Conservation (phyloP, 2,329 filamentous ascomycete genomes). For the Aspergillus clavatus region DNA sequence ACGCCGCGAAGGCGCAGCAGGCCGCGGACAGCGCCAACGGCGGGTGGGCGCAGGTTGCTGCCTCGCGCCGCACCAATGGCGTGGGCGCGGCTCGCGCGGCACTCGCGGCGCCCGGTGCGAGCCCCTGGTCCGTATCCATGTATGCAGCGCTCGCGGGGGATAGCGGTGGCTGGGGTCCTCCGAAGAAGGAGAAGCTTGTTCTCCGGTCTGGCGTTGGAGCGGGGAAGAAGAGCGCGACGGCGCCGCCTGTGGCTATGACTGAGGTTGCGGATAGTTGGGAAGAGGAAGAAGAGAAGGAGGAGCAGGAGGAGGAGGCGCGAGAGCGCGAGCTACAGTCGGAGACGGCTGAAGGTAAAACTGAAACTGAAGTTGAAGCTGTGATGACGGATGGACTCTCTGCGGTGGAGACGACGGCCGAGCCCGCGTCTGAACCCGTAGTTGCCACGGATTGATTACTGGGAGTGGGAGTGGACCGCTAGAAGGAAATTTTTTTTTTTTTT, state of each 20-base stretch:
- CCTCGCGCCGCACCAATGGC: slow-evolving; percentile 28
- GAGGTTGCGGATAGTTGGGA: slow-evolving; percentile 46
- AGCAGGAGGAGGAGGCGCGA: slow-evolving; percentile 29
- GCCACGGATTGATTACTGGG: too few relatives aligned
- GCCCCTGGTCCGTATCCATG: slow-evolving; percentile 25
- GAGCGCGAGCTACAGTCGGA: slow-evolving; percentile 13
- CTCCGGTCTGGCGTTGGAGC: slow-evolving; percentile 32
- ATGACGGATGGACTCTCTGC: too few relatives aligned
- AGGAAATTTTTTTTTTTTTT: too few relatives aligned
- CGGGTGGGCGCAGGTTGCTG: slow-evolving; percentile 40
- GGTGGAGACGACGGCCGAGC: too few relatives aligned
- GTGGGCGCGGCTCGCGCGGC: slow-evolving; percentile 19
- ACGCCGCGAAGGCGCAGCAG: slow-evolving; percentile 24
- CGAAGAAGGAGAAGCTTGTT: slow-evolving; percentile 32
- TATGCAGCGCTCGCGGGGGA: slow-evolving; percentile 28
- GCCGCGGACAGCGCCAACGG: slow-evolving; percentile 16
- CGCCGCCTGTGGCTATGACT: slow-evolving; percentile 14
- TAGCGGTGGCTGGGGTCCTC: slow-evolving; percentile 4
- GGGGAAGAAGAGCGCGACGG: slow-evolving; percentile 24
- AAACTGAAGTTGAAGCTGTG: neutral
- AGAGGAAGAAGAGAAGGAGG: slow-evolving; percentile 42
- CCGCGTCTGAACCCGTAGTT: too few relatives aligned
- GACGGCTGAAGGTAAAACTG: neutral
- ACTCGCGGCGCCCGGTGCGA: slow-evolving; percentile 13
- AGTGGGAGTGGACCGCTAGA: too few relatives aligned